A percentile compares a stretch with the other conserved stretches of the same genome.
Conservation (phyloP, 305 asterid genomes). For the Euphrasia arctica region DNA sequence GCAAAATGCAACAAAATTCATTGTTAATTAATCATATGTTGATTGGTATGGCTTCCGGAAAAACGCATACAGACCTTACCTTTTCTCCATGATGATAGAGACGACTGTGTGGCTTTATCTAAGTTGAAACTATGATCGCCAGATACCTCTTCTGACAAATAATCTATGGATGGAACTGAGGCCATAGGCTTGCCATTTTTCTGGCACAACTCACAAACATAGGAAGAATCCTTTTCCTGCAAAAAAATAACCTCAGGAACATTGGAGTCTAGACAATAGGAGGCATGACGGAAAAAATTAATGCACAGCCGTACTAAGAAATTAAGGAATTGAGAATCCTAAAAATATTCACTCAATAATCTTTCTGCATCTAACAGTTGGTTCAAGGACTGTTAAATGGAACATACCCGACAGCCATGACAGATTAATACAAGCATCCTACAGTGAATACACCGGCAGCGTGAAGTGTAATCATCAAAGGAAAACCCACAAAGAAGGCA, state of each 20-base stretch:
- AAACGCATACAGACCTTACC: slow-evolving; percentile 40
- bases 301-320: slow-evolving; percentile 13
- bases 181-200: slow-evolving; percentile 46
- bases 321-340: not conserved
- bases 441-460: slow-evolving; percentile 79
- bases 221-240: slow-evolving; percentile 53
- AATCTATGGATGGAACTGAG: slow-evolving; percentile 35
- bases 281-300: no score
- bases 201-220: slow-evolving; percentile 83
- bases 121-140: slow-evolving; percentile 32
- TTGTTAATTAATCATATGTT: slow-evolving; percentile 9
- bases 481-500: slow-evolving; percentile 67
- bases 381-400: slow-evolving; percentile 20
- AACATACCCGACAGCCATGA: slow-evolving; percentile 61
- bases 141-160: slow-evolving; percentile 32
- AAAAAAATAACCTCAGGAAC: slow-evolving; percentile 15
- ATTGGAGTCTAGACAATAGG: not conserved
- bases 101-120: slow-evolving; percentile 29
- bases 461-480: slow-evolving; percentile 85
- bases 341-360: slow-evolving; percentile 1
- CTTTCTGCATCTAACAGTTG: slow-evolving; percentile 13
- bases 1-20: slow-evolving; percentile 22
- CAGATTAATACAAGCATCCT: slow-evolving; percentile 96
- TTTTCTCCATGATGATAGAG: slow-evolving; percentile 28
- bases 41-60: not conserved